These are phyloP conservation scores for Oenanthe sinensis DNA, from an alignment of 129 eudicot genomes.

Conservation along the genomic window DNA sequence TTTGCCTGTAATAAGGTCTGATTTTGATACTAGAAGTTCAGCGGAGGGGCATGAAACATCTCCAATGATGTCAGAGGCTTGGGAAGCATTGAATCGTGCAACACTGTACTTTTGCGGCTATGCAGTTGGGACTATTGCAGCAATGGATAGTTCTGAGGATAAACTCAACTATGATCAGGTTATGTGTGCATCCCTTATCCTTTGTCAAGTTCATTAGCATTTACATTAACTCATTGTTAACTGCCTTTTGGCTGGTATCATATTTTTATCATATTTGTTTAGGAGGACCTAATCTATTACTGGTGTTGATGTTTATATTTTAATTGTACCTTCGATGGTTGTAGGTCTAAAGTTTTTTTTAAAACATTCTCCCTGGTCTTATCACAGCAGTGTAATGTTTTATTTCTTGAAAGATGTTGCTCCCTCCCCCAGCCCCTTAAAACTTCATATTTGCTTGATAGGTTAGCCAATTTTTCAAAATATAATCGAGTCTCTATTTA, in stretches of 20 bases:
- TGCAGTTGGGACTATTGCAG: constrained; percentile 95
- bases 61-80: constrained; percentile 71
- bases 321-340: background rate
- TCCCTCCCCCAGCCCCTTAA: background rate
- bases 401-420: background rate
- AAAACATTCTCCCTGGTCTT: background rate
- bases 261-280: background rate
- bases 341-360: background rate
- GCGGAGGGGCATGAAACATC: constrained; percentile 40
- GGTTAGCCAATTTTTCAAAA: background rate
- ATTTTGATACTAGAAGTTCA: constrained; percentile 48
- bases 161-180: constrained; percentile 95
- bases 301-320: background rate
- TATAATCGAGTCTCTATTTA: too few species aligned
- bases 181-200: background rate
- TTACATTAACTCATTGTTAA: background rate
- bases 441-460: background rate
- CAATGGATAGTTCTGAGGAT: constrained; percentile 84
- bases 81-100: constrained; percentile 74
- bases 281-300: background rate
- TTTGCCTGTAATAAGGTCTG: constrained; percentile 42
- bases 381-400: background rate
- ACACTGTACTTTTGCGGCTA: constrained; percentile 66
- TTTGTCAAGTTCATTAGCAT: background rate
- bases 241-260: background rate